Base-by-base conservation (phyloP, 2,329 filamentous ascomycete species). In the Pseudopyricularia javanii region DNA sequence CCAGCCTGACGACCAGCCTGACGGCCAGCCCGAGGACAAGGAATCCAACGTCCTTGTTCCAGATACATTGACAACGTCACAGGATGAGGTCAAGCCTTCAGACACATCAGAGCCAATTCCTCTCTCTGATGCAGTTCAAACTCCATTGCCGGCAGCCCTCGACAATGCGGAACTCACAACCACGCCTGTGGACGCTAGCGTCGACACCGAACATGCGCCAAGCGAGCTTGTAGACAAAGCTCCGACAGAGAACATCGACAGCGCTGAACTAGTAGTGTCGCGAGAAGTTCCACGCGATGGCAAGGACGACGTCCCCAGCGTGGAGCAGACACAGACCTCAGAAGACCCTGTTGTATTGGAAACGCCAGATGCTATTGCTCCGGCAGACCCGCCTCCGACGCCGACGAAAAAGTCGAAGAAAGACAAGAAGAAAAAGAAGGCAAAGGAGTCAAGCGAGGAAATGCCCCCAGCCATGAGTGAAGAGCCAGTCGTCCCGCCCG, bases 381-480 rank as follows among this genome's bases (percentile, higher is more conserved):
- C 57, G 26, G 59, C 61, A 32, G 58, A 61, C 4, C 54, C 52
- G n/a, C 28, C 53, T 24, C 49, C 57, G 24, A 47, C 57, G 33
- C 47, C 56, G 15, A 40, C 59, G 30, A 67, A 67, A 57, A 65
- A 68, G 52, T 61, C 49, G n/a, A 51, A 43, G 49, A 43, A 51
- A 40, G 47, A 47, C 35, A 51, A 55, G 47, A 47, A 34, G 22
- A 55, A 54, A 28, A 50, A 40, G 15, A 53, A 51, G 22, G 32
- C 14, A 17, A 51, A 49, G 26, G 47, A 49, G 28, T 24, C 20
- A 45, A 11, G 15, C 24, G 40, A 26, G 12, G 20, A 24, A 15
- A 30, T 24, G 4, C 26, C n/a, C 17, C 9, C 43, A 20, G 20
- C 8, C 20, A 47, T 50, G 35, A 20, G 17, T 34, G 51, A 26